Base-by-base conservation (phyloP, 257 asterid species). In the Solanum clarkiae region DNA sequence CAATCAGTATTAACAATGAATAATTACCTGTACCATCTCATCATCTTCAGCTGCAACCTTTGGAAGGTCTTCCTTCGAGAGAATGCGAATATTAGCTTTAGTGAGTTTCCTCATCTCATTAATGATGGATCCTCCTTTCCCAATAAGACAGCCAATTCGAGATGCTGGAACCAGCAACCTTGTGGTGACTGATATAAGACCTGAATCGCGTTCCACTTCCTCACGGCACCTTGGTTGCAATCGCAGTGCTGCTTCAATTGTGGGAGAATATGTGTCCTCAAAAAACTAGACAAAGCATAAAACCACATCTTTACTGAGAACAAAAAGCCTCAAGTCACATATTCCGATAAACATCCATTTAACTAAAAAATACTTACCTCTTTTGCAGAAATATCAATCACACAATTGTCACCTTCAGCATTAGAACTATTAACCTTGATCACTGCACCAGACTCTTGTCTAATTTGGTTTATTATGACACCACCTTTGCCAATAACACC, bases 401-500 rank as follows among this genome's bases (percentile, higher is more conserved):
- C 74, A 74, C 88, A 86, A 45, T 86, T 85, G 57, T 86, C 88
- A 20, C 88, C 88, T 59, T 86, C 88, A 57, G 86, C 63, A 55
- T 47, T 36, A 49, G 87, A 77, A 66, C 89, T 87, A 79, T 87
- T 65, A 44, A 87, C 89, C 66, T 84, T 87, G 55, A 87, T 87
- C 24, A 6, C 51, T 63, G 89, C 89, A 44, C 89, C 75, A 5
- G 89, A 84, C 17, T 87, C 89, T 65, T 87, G 81, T 68, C 89
- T 87, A 70, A 84, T 87, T 84, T 87, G 89, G 51, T 84, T 87
- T 26, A 87, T 87, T 77, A 84, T 87, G 70, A 69, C 82, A 55
- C 89, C 89, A 40, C 89, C 87, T 68, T 87, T 87, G 44, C 89
- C 85, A 86, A 86, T 86, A 47, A 86, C 86, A 77, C 84, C 84